Conservation (phyloP, 148 eudicot species). For the Pharnaceum exiguum region DNA sequence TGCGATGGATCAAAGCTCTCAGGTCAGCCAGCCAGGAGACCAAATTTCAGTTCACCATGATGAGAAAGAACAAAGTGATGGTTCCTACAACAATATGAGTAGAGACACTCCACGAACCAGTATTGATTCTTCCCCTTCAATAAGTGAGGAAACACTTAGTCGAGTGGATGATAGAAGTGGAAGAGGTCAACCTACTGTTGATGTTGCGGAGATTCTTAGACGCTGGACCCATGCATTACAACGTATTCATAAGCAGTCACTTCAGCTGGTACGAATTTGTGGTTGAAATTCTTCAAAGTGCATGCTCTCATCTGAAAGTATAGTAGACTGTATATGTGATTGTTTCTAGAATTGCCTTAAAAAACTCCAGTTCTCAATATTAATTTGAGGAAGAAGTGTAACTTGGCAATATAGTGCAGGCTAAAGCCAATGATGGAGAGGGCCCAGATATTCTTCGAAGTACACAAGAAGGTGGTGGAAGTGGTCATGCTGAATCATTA, state of each 20-base stretch:
- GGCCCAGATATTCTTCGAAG: conserved; percentile 92
- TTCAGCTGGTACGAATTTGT: conserved; percentile 59
- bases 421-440: conserved; percentile 93
- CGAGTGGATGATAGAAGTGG: conserved; percentile 70
- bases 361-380: too few species aligned
- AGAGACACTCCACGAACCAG: conserved; percentile 37
- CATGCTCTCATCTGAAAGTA: background rate
- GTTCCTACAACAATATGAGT: conserved; percentile 35
- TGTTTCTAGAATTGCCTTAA: background rate
- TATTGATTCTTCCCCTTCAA: conserved; percentile 39
- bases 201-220: conserved; percentile 90
- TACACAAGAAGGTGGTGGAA: conserved; percentile 59
- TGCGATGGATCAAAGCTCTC: conserved; percentile 93
- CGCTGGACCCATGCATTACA: conserved; percentile 99
- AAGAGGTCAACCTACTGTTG: conserved; percentile 82
- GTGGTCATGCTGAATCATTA: conserved; percentile 89
- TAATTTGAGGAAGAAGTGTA: too few species aligned
- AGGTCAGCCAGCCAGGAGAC: conserved; percentile 43
- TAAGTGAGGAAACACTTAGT: conserved; percentile 44
- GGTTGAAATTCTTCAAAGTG: background rate
- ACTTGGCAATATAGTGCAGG: conserved; percentile 32
- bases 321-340: background rate
- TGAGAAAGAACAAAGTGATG: conserved; percentile 50
- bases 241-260: conserved; percentile 94
- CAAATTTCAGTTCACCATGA: conserved; percentile 33